Conservation (phyloP, 106 monocot genomes). For the Platanthera zijinensis region DNA sequence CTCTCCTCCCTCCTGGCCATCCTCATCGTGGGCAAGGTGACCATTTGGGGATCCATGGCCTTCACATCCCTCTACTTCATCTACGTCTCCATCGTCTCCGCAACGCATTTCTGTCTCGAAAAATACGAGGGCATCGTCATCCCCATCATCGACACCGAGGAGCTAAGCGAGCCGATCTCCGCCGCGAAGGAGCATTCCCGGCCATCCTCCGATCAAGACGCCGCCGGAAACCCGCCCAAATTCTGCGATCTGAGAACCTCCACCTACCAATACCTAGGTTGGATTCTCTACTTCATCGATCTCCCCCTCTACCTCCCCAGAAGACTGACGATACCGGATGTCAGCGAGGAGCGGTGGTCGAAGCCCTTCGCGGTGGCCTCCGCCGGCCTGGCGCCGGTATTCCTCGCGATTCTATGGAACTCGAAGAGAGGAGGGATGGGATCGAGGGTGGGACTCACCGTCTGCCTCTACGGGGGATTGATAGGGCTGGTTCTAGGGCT, state of each 20-base stretch:
- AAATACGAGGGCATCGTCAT: slow-evolving; percentile 17
- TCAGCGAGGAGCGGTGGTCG: slow-evolving; percentile 25
- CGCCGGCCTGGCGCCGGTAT: slow-evolving; percentile 23
- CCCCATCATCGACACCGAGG: slow-evolving; percentile 14
- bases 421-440: slow-evolving; percentile 14
- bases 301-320: slow-evolving; percentile 41
- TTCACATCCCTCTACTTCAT: slow-evolving; percentile 45
- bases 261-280: neutral
- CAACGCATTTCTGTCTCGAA: slow-evolving; percentile 23
- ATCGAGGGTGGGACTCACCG: neutral
- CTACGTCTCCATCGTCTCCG: slow-evolving; percentile 35
- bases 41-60: slow-evolving; percentile 29
- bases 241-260: neutral
- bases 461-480: slow-evolving; percentile 10
- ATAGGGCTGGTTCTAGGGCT: slow-evolving; percentile 22
- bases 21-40: slow-evolving; percentile 29
- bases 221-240: neutral
- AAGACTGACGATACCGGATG: slow-evolving; percentile 46
- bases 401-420: slow-evolving; percentile 33
- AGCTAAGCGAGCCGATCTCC: slow-evolving; percentile 5
- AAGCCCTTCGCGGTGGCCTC: slow-evolving; percentile 26
- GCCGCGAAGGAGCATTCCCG: neutral
- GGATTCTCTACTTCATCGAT: slow-evolving; percentile 12
- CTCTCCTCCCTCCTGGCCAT: slow-evolving; percentile 32
- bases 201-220: neutral